Evolutionary conservation across 2,329 filamentous ascomycete genomes (phyloP).

Genomic region (Fusarium goolgardi): DNA sequence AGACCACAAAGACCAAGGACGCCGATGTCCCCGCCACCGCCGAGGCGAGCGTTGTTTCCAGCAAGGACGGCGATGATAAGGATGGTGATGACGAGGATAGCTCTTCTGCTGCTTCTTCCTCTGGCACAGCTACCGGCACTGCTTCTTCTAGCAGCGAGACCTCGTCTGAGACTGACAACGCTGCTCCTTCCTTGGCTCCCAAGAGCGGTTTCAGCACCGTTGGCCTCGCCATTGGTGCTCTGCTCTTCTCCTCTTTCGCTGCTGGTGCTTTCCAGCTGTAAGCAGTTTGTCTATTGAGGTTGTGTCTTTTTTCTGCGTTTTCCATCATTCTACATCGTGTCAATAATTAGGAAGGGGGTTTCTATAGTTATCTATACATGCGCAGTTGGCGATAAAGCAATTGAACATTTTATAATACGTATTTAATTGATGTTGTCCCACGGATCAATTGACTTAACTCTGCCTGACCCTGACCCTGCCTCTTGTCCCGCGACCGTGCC

Average conservation of each 20-base stretch:
- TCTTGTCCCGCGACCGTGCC: background rate
- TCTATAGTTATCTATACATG: constrained; percentile 9
- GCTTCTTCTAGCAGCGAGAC: constrained; percentile 6
- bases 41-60: constrained; percentile 49
- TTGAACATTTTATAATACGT: constrained; percentile 1
- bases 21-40: constrained; percentile 47
- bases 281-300: constrained; percentile 1
- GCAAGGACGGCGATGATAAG: constrained; percentile 23
- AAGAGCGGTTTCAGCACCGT: constrained; percentile 48
- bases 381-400: background rate
- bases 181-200: constrained; percentile 37
- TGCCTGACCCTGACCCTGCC: background rate
- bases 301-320: background rate
- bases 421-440: background rate
- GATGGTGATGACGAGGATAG: constrained; percentile 21
- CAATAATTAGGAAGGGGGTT: constrained; percentile 20
- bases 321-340: constrained; percentile 8
- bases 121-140: constrained; percentile 21
- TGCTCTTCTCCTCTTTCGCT: constrained; percentile 52
- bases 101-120: constrained; percentile 3
- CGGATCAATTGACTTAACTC: background rate
- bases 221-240: constrained; percentile 52
- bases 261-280: constrained; percentile 46
- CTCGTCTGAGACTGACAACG: constrained; percentile 36
- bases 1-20: constrained; percentile 50